Evolutionary conservation across 2,329 filamentous ascomycete genomes (phyloP).

Genomic region (Aureobasidium sp.): DNA sequence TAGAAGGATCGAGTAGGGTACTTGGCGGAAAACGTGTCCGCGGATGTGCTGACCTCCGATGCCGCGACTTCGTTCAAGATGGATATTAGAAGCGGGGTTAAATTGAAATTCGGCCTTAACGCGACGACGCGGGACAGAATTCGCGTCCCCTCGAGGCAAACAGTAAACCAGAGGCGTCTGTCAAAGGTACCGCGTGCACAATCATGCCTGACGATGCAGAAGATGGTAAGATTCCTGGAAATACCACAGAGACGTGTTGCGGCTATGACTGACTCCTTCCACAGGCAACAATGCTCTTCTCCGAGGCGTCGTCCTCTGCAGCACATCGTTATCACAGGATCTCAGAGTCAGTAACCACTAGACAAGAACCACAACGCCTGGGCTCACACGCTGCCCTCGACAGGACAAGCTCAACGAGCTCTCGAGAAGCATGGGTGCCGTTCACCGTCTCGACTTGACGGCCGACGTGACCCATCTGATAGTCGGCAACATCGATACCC

Average conservation of each 20-base stretch:
- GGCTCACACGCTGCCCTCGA: background rate
- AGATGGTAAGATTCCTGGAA: background rate
- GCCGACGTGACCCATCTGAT: conserved; percentile 91
- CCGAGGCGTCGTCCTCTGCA: background rate
- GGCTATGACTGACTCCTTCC: background rate
- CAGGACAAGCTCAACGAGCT: conserved; percentile 38
- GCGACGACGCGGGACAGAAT: background rate
- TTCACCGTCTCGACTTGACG: conserved; percentile 86
- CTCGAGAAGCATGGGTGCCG: conserved; percentile 73
- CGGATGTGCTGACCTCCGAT: background rate
- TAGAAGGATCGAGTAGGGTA: too few species aligned
- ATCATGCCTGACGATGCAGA: background rate
- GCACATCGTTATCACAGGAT: conserved; percentile 5
- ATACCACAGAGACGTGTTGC: background rate
- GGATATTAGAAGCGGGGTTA: background rate
- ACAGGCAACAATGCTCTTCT: background rate
- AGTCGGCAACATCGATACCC: conserved; percentile 78
- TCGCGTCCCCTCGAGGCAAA: background rate
- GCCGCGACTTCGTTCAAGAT: background rate
- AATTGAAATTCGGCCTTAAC: background rate
- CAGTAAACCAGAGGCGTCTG: background rate
- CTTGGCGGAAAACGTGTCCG: too few species aligned
- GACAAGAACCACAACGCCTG: background rate
- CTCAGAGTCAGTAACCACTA: background rate
- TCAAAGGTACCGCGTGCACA: background rate